phyloP scores from a whole-genome alignment of 139 green algal species.

The Tetradesmus lagerheimii region DNA sequence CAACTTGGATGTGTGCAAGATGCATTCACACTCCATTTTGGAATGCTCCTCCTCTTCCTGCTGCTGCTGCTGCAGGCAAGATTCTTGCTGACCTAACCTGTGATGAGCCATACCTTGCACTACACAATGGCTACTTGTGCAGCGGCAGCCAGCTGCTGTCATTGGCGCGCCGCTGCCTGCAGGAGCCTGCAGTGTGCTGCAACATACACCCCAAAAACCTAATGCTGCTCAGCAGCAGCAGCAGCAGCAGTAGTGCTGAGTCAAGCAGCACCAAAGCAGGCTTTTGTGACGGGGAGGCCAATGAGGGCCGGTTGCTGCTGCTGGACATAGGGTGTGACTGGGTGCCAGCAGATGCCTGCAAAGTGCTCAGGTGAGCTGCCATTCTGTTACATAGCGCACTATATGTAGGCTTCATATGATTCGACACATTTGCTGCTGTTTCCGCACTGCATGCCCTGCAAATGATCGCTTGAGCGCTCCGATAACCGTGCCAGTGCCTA shows the following conservation, averaged over 20 bases:
- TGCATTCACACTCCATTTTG: not conserved
- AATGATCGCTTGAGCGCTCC: no score
- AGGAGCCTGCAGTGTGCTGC: not conserved
- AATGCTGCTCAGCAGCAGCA: not conserved
- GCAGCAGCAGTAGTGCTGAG: not conserved
- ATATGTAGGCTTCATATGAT: no score
- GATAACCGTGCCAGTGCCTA: no score
- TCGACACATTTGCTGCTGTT: no score
- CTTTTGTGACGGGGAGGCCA: no score
- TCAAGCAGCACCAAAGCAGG: no score
- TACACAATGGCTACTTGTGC: slow-evolving; percentile 33
- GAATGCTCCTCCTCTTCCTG: not conserved
- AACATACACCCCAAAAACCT: slow-evolving; percentile 36
- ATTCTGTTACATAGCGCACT: no score
- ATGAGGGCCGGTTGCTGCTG: slow-evolving; percentile 10
- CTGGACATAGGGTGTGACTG: slow-evolving; percentile 25
- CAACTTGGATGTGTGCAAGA: not conserved
- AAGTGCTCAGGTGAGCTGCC: not conserved
- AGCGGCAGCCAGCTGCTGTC: slow-evolving; percentile 23
- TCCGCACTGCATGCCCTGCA: no score
- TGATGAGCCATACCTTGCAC: not conserved
- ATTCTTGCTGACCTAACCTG: not conserved
- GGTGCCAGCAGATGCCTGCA: not conserved
- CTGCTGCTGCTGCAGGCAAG: slow-evolving; percentile 1
- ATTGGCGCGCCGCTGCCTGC: not conserved